Evolutionary conservation across 202 grass and related monocot genomes (phyloP), one percentile per base, ranked within the genome.

Genomic region (Panicum hallii): DNA sequence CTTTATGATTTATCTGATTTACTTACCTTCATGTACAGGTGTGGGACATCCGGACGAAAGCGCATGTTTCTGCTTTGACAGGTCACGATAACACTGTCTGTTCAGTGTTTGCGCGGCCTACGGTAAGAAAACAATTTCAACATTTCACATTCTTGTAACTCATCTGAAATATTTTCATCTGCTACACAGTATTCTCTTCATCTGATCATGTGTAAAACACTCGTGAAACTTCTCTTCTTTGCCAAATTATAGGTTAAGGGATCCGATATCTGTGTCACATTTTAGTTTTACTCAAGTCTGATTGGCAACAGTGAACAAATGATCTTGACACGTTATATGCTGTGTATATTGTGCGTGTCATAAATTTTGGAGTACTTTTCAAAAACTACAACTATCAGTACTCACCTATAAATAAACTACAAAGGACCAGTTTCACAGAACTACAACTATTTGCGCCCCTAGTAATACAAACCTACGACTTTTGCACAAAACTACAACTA

Each of bases 81-180:
- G 97, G 97, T 38, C 97, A 99, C 30, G 97, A 99, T 32, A 99
- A 99, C 77, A 99, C 97, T 43, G 93, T 99, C 30, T 99, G 93
- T 67, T 99, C 97, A 85, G 97, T 99, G 74, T 99, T 99, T 83
- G 86, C 97, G 50, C 93, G 91, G 17, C 97, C 97, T 74, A 94
- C 90, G 48, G 93, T 99, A 90, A 91, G 93, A 58, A 84, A 48
- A 22, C 41, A 45, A 45, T 83, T 67, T 83, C 17, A 45, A 42
- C 62, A 20, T 79, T 9, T 17, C 28, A 63, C 12, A 32, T 30
- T 64, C 13, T 32, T 2, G 11, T 14, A 23, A 50, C 16, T 68
- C 17, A 45, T 63, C 48, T 73, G 49, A 19, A 79, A 78, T 86
- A 46, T 72, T 34, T 34, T 52, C 19, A 79, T 64, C 64, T 44